A percentile compares a stretch with the other conserved stretches of the same genome.
These are phyloP conservation scores for Huntiella moniliformis DNA, from an alignment of 2,329 filamentous ascomycete species.

Conservation along the genomic window DNA sequence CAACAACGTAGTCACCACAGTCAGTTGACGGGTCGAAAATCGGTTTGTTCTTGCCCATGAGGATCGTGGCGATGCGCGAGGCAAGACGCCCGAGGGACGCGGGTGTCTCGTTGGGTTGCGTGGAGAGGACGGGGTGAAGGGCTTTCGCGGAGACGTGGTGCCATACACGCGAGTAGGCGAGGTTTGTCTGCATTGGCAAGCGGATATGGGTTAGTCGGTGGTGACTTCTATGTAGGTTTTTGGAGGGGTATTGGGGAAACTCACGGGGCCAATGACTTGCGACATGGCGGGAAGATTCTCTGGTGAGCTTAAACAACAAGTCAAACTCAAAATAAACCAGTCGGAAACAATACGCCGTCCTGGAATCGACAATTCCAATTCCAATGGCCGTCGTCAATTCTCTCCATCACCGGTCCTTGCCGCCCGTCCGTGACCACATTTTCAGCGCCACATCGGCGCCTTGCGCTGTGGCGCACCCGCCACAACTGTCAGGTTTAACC, in stretches of 20 bases:
- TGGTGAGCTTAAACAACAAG: no score
- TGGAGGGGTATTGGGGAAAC: slow-evolving; percentile 11
- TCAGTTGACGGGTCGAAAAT: slow-evolving; percentile 95
- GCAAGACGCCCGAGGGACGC: slow-evolving; percentile 82
- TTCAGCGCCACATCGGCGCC: background rate
- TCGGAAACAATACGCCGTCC: background rate
- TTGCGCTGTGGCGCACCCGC: slow-evolving; percentile 5
- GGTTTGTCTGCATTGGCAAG: slow-evolving; percentile 50
- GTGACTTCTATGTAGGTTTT: no score
- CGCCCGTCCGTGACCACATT: background rate
- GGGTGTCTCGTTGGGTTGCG: slow-evolving; percentile 36
- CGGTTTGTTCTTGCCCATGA: slow-evolving; percentile 99
- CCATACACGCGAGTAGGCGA: slow-evolving; percentile 94
- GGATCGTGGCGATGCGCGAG: slow-evolving; percentile 63
- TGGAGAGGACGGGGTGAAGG: slow-evolving; percentile 43
- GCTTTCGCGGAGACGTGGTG: slow-evolving; percentile 61
- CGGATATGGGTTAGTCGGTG: slow-evolving; percentile 5
- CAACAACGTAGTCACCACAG: slow-evolving; percentile 97
- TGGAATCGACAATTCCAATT: background rate
- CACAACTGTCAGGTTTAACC: slow-evolving; percentile 9
- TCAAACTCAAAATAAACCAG: no score
- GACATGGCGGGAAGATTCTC: slow-evolving; percentile 37
- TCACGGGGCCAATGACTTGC: slow-evolving; percentile 58
- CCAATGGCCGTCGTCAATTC: background rate
- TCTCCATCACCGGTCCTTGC: background rate